Evolutionary conservation across 2,329 filamentous ascomycete genomes (phyloP).

Genomic region (Mycosphaerella sp.): DNA sequence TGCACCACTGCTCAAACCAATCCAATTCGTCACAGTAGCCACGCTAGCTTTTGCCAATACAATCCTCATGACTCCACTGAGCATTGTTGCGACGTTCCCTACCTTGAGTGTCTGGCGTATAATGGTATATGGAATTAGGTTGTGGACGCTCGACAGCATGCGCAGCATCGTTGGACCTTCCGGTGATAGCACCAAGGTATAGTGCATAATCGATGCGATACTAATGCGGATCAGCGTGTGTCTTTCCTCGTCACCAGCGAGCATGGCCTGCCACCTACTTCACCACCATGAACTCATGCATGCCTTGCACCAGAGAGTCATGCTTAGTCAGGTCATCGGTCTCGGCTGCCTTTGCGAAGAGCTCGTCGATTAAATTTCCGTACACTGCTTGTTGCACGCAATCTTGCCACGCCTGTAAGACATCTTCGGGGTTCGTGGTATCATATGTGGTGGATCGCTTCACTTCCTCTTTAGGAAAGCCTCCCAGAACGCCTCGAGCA

Average conservation of each 20-base stretch:
- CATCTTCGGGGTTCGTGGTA: conserved; percentile 51
- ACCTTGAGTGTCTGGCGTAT: conserved; percentile 67
- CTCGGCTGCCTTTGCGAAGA: conserved; percentile 56
- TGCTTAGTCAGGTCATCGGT: conserved; percentile 60
- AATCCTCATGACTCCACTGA: conserved; percentile 65
- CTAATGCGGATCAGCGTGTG: conserved; percentile 36
- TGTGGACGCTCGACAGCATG: conserved; percentile 63
- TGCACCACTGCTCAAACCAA: conserved; percentile 62
- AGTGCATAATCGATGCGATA: conserved; percentile 66
- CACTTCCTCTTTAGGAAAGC: conserved; percentile 43
- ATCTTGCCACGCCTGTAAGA: conserved; percentile 60
- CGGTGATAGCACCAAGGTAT: conserved; percentile 64
- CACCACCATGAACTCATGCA: conserved; percentile 62
- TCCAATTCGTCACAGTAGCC: conserved; percentile 69
- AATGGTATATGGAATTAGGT: conserved; percentile 63
- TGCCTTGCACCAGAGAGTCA: conserved; percentile 55
- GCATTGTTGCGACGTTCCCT: conserved; percentile 76
- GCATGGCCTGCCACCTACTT: conserved; percentile 48
- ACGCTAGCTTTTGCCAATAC: conserved; percentile 73
- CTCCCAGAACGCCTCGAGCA: conserved; percentile 59
- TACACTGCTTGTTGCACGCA: conserved; percentile 61
- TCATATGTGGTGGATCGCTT: conserved; percentile 48
- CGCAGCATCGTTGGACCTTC: conserved; percentile 69
- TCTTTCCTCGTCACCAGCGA: background rate
- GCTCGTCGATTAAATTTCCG: conserved; percentile 57